A percentile compares a stretch with the other conserved stretches of the same genome.
phyloP scores from a whole-genome alignment of 805 yeast species.

The Kazachstania bromeliacearum region DNA sequence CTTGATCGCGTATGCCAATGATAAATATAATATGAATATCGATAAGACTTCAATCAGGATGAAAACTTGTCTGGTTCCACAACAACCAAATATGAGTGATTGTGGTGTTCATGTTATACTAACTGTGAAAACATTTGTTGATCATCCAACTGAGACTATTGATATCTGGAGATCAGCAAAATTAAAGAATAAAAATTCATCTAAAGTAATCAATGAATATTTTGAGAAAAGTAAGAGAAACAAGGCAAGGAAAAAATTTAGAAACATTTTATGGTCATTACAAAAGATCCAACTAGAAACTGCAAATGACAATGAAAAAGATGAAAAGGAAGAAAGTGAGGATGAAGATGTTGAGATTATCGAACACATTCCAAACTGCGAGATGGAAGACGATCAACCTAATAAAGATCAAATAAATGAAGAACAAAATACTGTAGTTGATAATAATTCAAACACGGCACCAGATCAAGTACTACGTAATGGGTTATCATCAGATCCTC shows the following conservation, averaged over 20 bases:
- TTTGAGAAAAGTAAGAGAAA: constrained; percentile 22
- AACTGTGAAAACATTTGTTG: constrained; percentile 52
- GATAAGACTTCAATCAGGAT: constrained; percentile 39
- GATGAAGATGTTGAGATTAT: constrained; percentile 27
- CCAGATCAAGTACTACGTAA: neutral
- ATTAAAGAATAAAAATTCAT: constrained; percentile 11
- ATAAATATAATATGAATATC: constrained; percentile 43
- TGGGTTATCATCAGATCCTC: constrained; percentile 2
- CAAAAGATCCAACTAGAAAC: constrained; percentile 15
- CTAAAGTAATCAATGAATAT: constrained; percentile 16
- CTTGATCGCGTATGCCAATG: constrained; percentile 59
- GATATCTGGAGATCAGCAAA: constrained; percentile 36
- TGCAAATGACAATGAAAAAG: constrained; percentile 6
- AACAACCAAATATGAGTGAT: constrained; percentile 81
- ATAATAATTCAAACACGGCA: neutral
- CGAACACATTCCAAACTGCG: constrained; percentile 11
- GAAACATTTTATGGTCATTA: constrained; percentile 16
- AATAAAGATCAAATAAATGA: neutral
- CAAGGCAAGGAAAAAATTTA: constrained; percentile 20
- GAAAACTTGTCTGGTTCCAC: constrained; percentile 54
- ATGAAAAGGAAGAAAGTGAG: constrained; percentile 10
- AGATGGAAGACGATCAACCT: neutral
- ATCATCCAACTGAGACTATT: constrained; percentile 39
- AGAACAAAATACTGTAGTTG: neutral
- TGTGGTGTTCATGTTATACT: constrained; percentile 90